Percentiles rank a stretch among this genome's conserved stretches.
Conservation (phyloP, 495 filamentous ascomycete genomes). For the Podospora anserina region DNA sequence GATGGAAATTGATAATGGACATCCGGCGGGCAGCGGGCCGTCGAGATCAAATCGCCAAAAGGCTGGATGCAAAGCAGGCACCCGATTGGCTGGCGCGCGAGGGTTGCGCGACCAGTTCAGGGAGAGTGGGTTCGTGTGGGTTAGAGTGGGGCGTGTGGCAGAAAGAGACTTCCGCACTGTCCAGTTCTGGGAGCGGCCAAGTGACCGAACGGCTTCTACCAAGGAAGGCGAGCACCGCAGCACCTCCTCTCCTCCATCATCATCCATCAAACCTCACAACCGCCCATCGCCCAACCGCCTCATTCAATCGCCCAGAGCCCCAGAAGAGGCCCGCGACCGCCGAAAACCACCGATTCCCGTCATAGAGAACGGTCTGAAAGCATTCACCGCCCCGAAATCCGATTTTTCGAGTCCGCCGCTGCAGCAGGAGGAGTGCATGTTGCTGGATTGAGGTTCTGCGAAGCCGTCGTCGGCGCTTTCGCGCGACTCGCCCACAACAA, state of each 20-base stretch:
- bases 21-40: constrained; percentile 9
- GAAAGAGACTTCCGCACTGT: constrained; percentile 22
- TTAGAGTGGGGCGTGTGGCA: constrained; percentile 4
- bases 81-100: constrained; percentile 18
- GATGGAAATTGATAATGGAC: not conserved
- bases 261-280: constrained; percentile 26
- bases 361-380: constrained; percentile 8
- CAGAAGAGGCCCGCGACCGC: constrained; percentile 29
- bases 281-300: constrained; percentile 18
- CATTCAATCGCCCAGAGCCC: constrained; percentile 30
- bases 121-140: not conserved
- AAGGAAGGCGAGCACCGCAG: not conserved
- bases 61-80: constrained; percentile 3
- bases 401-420: constrained; percentile 20
- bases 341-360: constrained; percentile 17
- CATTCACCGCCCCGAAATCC: constrained; percentile 3
- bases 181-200: not conserved
- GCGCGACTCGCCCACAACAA: constrained; percentile 42
- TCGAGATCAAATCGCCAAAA: constrained; percentile 1
- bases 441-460: constrained; percentile 23
- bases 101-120: not conserved
- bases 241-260: constrained; percentile 14
- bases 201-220: constrained; percentile 9
- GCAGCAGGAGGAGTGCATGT: constrained; percentile 23
- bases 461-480: constrained; percentile 35